phyloP scores from a whole-genome alignment of 2,329 filamentous ascomycete genomes.

The Ascochyta fabae region DNA sequence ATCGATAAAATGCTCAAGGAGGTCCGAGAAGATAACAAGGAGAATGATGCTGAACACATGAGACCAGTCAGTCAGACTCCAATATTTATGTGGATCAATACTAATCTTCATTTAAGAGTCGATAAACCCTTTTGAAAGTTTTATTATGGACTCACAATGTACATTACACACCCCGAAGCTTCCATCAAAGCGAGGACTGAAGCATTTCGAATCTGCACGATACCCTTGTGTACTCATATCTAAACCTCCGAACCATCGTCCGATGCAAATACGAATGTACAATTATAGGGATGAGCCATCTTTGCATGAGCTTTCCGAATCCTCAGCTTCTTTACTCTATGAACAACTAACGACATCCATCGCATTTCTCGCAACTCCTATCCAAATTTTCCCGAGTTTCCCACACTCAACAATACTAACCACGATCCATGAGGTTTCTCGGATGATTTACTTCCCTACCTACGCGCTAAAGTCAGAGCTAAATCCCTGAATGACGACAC shows the following conservation, averaged over 20 bases:
- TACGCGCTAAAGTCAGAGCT: slow-evolving; percentile 17
- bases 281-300: no score
- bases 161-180: not conserved
- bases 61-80: slow-evolving; percentile 33
- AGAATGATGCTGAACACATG: slow-evolving; percentile 79
- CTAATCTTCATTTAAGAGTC: not conserved
- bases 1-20: slow-evolving; percentile 94
- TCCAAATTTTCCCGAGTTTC: no score
- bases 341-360: no score
- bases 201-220: not conserved
- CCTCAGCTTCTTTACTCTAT: no score
- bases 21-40: slow-evolving; percentile 84
- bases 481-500: slow-evolving; percentile 23
- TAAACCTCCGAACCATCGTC: not conserved
- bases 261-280: no score
- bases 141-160: not conserved
- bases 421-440: not conserved
- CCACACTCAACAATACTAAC: no score
- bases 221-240: slow-evolving; percentile 2
- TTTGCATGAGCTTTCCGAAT: no score
- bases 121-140: not conserved
- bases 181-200: not conserved
- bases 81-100: no score
- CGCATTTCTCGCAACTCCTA: no score
- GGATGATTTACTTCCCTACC: slow-evolving; percentile 1